Evolutionary conservation across 1,139 yeast species (phyloP).

Genomic region (Petasospora rhodanensis): DNA sequence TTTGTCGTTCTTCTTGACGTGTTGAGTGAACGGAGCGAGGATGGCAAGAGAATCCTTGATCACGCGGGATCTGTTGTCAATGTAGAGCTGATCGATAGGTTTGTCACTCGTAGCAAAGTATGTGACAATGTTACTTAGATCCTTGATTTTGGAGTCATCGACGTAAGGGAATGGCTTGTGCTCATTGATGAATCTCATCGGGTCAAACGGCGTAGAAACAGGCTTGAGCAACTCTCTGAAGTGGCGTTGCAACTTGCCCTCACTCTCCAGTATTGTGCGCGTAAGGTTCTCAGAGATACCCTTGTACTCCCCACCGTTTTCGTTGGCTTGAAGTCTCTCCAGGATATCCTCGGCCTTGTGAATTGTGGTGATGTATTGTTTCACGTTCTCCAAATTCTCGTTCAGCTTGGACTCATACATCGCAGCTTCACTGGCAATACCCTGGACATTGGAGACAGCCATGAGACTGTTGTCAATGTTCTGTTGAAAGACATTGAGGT

Average conservation of each 20-base stretch:
- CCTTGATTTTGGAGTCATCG: slow-evolving; percentile 33
- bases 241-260: slow-evolving; percentile 30
- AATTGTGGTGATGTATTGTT: slow-evolving; percentile 33
- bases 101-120: slow-evolving; percentile 41
- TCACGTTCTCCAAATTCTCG: slow-evolving; percentile 30
- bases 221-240: slow-evolving; percentile 28
- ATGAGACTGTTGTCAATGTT: slow-evolving; percentile 59
- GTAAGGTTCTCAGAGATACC: slow-evolving; percentile 34
- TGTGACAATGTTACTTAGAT: slow-evolving; percentile 38
- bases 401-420: slow-evolving; percentile 41
- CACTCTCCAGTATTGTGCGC: slow-evolving; percentile 29
- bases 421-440: slow-evolving; percentile 57
- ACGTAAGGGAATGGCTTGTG: slow-evolving; percentile 37
- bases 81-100: slow-evolving; percentile 39
- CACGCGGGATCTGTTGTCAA: slow-evolving; percentile 42
- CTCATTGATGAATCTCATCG: slow-evolving; percentile 33
- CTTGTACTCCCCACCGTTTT: slow-evolving; percentile 31
- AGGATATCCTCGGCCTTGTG: slow-evolving; percentile 36
- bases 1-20: slow-evolving; percentile 34
- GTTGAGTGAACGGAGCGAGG: slow-evolving; percentile 43
- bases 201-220: slow-evolving; percentile 36
- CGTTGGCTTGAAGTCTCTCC: slow-evolving; percentile 29
- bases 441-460: slow-evolving; percentile 60
- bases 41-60: slow-evolving; percentile 39
- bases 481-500: slow-evolving; percentile 48